Evolutionary conservation across 306 rosid genomes (phyloP).

Genomic region (Glycine latifolia): DNA sequence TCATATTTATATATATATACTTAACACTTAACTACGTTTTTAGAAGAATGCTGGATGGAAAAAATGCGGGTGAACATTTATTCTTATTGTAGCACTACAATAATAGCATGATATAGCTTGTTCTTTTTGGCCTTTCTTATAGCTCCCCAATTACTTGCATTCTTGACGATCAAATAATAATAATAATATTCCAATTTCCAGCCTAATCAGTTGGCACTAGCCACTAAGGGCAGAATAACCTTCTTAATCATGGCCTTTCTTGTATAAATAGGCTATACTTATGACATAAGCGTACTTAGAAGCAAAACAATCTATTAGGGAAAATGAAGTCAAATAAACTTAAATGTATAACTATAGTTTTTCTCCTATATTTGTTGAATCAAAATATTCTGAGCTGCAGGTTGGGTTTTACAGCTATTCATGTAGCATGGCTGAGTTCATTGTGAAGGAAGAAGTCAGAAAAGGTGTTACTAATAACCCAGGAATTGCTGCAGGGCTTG

Average conservation of each 20-base stretch:
- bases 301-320: constrained; percentile 27
- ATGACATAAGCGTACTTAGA: constrained; percentile 30
- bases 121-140: constrained; percentile 47
- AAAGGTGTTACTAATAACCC: constrained; percentile 45
- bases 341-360: constrained; percentile 23
- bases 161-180: constrained; percentile 35
- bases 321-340: constrained; percentile 55
- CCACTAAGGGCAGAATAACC: constrained; percentile 30
- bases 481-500: constrained; percentile 49
- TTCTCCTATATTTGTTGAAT: constrained; percentile 44
- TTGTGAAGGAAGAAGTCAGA: constrained; percentile 67
- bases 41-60: too few species aligned
- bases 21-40: too few species aligned
- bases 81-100: background rate
- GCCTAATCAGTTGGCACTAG: constrained; percentile 43
- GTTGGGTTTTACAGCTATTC: constrained; percentile 65
- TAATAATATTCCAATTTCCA: constrained; percentile 44
- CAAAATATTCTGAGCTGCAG: constrained; percentile 58
- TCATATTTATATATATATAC: too few species aligned
- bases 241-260: constrained; percentile 13
- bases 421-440: constrained; percentile 65
- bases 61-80: too few species aligned
- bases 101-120: constrained; percentile 40
- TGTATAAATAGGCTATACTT: constrained; percentile 45
- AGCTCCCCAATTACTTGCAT: constrained; percentile 39